Conservation (phyloP, 331 rosid genomes). For the Acacia concinna region DNA sequence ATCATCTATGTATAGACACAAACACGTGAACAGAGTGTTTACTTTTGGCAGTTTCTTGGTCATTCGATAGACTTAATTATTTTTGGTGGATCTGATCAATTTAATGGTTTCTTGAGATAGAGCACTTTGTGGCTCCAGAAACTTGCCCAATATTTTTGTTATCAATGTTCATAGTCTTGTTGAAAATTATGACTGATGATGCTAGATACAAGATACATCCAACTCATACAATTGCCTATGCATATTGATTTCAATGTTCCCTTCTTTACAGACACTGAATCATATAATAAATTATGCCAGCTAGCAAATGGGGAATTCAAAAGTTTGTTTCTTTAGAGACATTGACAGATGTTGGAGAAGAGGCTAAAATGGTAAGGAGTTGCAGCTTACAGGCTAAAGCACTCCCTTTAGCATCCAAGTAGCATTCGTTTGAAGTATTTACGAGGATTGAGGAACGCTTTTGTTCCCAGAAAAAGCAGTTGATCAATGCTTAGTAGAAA, state of each 20-base stretch:
- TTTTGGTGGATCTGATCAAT: neutral
- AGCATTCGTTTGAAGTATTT: conserved; percentile 21
- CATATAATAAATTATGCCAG: conserved; percentile 78
- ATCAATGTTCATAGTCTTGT: neutral
- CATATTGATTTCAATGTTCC: conserved; percentile 10
- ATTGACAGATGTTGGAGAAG: conserved; percentile 6
- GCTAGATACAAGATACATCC: neutral
- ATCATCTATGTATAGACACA: neutral
- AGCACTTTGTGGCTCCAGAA: neutral
- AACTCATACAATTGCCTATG: neutral
- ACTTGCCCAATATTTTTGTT: neutral
- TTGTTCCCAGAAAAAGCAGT: neutral
- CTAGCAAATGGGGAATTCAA: conserved; percentile 88
- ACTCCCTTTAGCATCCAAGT: conserved; percentile 21
- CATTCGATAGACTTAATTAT: neutral
- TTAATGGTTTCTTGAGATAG: neutral
- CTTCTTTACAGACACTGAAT: conserved; percentile 51
- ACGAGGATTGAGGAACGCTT: neutral
- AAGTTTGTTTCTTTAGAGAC: conserved; percentile 50
- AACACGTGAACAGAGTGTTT: neutral
- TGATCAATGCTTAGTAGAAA: neutral
- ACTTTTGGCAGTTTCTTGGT: neutral
- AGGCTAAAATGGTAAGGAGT: conserved; percentile 19
- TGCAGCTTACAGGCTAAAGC: conserved; percentile 21
- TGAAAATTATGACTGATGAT: neutral